These are phyloP conservation scores for Neocatenulostroma microsporum DNA, from an alignment of 2,329 filamentous ascomycete genomes.

Conservation along the genomic window DNA sequence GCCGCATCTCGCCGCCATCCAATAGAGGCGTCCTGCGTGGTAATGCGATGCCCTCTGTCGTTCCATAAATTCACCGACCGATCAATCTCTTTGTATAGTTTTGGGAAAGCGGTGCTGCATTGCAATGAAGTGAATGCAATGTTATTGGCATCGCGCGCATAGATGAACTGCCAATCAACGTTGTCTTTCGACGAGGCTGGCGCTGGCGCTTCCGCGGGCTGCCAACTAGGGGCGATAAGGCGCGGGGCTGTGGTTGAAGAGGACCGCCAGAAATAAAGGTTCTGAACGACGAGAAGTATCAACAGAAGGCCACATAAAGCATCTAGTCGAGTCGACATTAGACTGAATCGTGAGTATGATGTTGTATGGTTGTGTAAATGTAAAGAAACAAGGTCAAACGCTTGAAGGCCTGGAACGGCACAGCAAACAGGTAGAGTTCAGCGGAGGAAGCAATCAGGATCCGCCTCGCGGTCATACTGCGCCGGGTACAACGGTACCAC, in stretches of 20 bases:
- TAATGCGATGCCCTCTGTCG: slow-evolving; percentile 14
- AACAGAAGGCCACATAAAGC: neutral
- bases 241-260: neutral
- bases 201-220: neutral
- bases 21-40: slow-evolving; percentile 15
- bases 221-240: neutral
- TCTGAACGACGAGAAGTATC: slow-evolving; percentile 1
- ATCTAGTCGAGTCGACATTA: neutral
- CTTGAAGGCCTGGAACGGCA: neutral
- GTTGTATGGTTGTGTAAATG: neutral
- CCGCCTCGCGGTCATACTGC: neutral
- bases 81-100: slow-evolving; percentile 23
- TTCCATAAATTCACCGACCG: slow-evolving; percentile 18
- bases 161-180: slow-evolving; percentile 4
- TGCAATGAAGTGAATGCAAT: slow-evolving; percentile 14
- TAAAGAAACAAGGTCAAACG: neutral
- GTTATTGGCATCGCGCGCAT: slow-evolving; percentile 12
- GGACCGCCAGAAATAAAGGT: neutral
- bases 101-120: slow-evolving; percentile 22
- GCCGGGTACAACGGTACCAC: too few species aligned
- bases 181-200: neutral
- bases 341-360: neutral
- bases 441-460: neutral
- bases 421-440: neutral
- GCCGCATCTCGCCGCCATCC: slow-evolving; percentile 19